Base-by-base conservation (phyloP, 2,329 filamentous ascomycete genomes). In the Alternaria ethzedia region DNA sequence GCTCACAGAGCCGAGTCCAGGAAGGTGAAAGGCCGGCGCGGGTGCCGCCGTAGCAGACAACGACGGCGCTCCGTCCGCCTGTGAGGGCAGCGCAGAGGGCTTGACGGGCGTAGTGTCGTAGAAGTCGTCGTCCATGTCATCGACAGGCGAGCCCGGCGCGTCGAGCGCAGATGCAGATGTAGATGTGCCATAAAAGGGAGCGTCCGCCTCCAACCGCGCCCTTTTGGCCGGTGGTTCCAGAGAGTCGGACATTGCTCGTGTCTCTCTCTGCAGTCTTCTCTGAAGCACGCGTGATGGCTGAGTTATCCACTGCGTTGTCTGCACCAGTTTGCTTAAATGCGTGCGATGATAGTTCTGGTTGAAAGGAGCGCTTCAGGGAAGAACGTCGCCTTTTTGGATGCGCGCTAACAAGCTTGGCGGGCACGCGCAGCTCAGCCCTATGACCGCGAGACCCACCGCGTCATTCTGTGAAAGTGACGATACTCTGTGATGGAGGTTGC, bases 151-250 rank as follows among this genome's bases (percentile, higher is more conserved):
- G 72, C 75, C 58, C 64, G 77, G 72, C 76, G 78, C 74, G 64
- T 80, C 78, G 67, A 76, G 66, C 69, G 67, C 63, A 58, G 68
- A 67, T 60, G 79, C 77, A 63, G 66, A 67, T 46, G 59, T 28
- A 44, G 59, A 57, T 61, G 79, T 76, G 64, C 76, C 74, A 66
- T 75, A 70, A 64, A 76, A 68, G 55, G 77, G 73, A 59, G 72
- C 78, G 66, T 83, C 81, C 66, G 71, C 67, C 59, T 77, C 72
- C 58, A 81, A 73, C 68, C 78, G 75, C 64, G 77, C 77, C 72
- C 79, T 78, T 76, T 83, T 83, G 60, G 79, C 76, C 45, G 81
- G 81, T 67, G 76, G 77, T 74, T 76, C 76, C 67, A 71, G 65
- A 68, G 73, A 72, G 73, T 79, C 75, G 68, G 76, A 73, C 74